These are phyloP conservation scores for Metarhizium sp. DNA, from an alignment of 2,329 filamentous ascomycete species.

Conservation along the genomic window DNA sequence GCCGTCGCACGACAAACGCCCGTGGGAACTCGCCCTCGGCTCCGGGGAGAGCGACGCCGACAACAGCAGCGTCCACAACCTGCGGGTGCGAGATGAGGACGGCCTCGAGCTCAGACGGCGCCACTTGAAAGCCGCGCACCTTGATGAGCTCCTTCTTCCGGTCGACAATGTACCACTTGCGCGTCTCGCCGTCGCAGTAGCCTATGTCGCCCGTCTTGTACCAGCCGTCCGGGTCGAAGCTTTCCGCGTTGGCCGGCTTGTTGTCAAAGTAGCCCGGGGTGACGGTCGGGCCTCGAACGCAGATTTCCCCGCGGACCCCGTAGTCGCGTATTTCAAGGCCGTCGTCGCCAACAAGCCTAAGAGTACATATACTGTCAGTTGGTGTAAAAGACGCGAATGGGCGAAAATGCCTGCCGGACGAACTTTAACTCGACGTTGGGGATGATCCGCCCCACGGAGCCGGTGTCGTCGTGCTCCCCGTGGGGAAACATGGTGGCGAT, in stretches of 20 bases:
- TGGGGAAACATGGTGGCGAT: slow-evolving; percentile 5
- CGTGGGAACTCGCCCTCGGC: slow-evolving; percentile 39
- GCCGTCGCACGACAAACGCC: slow-evolving; percentile 22
- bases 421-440: slow-evolving; percentile 19
- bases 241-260: slow-evolving; percentile 45
- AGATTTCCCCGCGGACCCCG: slow-evolving; percentile 43
- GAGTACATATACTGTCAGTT: no score
- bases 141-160: slow-evolving; percentile 60
- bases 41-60: slow-evolving; percentile 38
- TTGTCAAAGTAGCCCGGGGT: slow-evolving; percentile 67
- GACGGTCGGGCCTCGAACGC: slow-evolving; percentile 61
- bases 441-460: slow-evolving; percentile 30
- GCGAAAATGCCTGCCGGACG: no score
- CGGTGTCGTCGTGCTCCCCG: slow-evolving; percentile 37
- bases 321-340: slow-evolving; percentile 30
- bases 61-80: slow-evolving; percentile 50
- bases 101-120: slow-evolving; percentile 54
- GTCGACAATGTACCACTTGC: slow-evolving; percentile 72
- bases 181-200: slow-evolving; percentile 46
- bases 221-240: slow-evolving; percentile 46
- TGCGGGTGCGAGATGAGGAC: slow-evolving; percentile 29
- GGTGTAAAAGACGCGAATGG: no score
- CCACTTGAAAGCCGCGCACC: slow-evolving; percentile 54
- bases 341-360: slow-evolving; percentile 29
- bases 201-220: slow-evolving; percentile 78